Percentiles rank a stretch among this genome's conserved stretches.
Conservation (phyloP, 2,329 filamentous ascomycete genomes). For the Apiospora pterosperma region DNA sequence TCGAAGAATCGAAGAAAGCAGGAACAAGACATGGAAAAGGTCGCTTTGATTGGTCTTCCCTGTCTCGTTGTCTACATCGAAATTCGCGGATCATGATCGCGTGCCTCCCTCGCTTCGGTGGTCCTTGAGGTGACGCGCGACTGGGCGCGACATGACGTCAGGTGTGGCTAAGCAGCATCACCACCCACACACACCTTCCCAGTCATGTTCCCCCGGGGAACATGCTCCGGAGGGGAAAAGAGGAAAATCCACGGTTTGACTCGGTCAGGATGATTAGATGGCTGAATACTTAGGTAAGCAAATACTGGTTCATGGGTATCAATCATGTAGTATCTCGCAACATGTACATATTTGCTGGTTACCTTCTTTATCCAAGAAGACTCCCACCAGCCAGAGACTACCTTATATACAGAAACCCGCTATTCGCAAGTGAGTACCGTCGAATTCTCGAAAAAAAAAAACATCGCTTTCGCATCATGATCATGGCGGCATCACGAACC, state of each 20-base stretch:
- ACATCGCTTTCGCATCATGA: not conserved
- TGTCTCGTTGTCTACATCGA: not conserved
- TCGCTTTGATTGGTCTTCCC: not conserved
- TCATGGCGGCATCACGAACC: conserved; percentile 18
- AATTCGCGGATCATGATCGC: not conserved
- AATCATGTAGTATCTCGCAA: not conserved
- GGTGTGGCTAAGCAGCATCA: not conserved
- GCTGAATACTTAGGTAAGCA: not conserved
- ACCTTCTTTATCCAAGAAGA: not conserved
- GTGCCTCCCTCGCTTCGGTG: not conserved
- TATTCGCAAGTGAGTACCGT: no score
- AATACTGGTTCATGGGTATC: not conserved
- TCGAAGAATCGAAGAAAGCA: not conserved
- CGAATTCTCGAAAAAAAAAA: not conserved
- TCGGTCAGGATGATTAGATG: not conserved
- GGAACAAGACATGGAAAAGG: not conserved
- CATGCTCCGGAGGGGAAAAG: not conserved
- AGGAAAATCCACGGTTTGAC: not conserved
- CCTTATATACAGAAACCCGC: not conserved
- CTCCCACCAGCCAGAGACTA: not conserved
- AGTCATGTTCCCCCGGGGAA: not conserved
- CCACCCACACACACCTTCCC: not conserved
- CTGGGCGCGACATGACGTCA: not conserved
- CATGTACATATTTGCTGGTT: not conserved
- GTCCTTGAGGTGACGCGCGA: not conserved